Conservation (phyloP, 768 basidiomycete genomes). For the Kondoa malvinella region DNA sequence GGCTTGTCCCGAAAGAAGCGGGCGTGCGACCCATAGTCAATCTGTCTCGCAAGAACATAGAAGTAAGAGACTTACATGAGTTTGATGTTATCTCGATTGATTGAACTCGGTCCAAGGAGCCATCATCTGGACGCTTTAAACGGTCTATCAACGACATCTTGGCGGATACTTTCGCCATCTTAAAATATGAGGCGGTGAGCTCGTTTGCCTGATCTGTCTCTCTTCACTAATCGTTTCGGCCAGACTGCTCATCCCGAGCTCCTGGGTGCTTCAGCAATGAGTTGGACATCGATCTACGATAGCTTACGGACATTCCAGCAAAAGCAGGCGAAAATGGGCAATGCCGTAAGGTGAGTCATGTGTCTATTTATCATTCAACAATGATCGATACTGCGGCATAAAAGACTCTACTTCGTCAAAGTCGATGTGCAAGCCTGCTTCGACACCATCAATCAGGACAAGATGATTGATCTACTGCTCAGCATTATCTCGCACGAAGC, state of each 20-base stretch:
- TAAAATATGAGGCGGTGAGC: conserved; percentile 69
- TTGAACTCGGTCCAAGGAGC: neutral
- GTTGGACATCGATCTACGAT: conserved; percentile 61
- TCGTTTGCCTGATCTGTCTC: neutral
- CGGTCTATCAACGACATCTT: conserved; percentile 77
- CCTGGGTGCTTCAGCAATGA: conserved; percentile 66
- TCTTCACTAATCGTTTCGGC: conserved; percentile 2
- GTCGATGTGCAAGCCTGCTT: conserved; percentile 92
- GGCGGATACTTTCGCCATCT: conserved; percentile 64
- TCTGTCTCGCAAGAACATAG: conserved; percentile 37
- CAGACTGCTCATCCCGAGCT: conserved; percentile 33
- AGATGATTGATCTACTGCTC: conserved; percentile 57
- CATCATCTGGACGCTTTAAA: neutral
- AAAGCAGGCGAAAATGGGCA: conserved; percentile 22
- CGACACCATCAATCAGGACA: conserved; percentile 83
- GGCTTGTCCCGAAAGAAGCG: conserved; percentile 81
- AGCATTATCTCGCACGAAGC: conserved; percentile 55
- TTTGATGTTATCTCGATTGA: neutral
- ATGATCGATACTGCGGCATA: conserved; percentile 59
- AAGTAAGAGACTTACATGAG: conserved; percentile 35
- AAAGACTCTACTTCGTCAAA: conserved; percentile 93
- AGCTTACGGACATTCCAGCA: conserved; percentile 56
- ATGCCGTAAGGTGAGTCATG: conserved; percentile 42
- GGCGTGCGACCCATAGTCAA: conserved; percentile 93
- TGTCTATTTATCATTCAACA: neutral